Conservation (phyloP, 768 basidiomycete genomes). For the Tulasnella sp. region DNA sequence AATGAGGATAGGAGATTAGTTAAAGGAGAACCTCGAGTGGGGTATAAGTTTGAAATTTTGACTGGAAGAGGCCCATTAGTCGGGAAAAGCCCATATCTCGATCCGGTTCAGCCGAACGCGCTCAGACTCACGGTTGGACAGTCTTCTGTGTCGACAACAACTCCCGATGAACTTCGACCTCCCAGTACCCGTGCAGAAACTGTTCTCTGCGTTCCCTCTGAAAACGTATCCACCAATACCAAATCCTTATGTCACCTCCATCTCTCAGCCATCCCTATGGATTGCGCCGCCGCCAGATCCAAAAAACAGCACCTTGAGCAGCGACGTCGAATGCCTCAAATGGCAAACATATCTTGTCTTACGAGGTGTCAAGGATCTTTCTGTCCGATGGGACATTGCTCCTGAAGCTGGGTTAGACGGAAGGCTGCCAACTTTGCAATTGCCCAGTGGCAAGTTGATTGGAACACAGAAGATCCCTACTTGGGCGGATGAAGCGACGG, state of each 20-base stretch:
- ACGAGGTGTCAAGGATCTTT: slow-evolving; percentile 37
- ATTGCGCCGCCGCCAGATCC: slow-evolving; percentile 17
- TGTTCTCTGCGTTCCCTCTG: slow-evolving; percentile 53
- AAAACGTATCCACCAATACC: slow-evolving; percentile 30
- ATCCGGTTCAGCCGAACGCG: too few species aligned
- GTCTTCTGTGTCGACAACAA: too few species aligned
- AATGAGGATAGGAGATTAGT: background rate
- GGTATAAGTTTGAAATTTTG: slow-evolving; percentile 7
- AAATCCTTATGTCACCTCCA: slow-evolving; percentile 21
- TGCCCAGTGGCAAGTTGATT: slow-evolving; percentile 46
- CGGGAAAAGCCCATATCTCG: too few species aligned
- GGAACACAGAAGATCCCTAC: slow-evolving; percentile 56
- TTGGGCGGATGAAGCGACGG: slow-evolving; percentile 46
- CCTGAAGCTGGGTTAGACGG: slow-evolving; percentile 58
- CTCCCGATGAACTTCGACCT: slow-evolving; percentile 21
- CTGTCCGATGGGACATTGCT: slow-evolving; percentile 54
- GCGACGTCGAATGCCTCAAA: slow-evolving; percentile 78
- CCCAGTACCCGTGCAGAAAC: slow-evolving; percentile 34
- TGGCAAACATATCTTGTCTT: slow-evolving; percentile 79
- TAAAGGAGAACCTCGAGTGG: background rate
- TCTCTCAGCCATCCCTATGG: slow-evolving; percentile 45
- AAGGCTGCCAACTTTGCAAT: slow-evolving; percentile 58
- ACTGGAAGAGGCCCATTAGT: background rate
- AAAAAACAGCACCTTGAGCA: slow-evolving; percentile 36
- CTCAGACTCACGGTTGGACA: too few species aligned